phyloP scores from a whole-genome alignment of 345 rosid species.

The Eucalyptus sp. region DNA sequence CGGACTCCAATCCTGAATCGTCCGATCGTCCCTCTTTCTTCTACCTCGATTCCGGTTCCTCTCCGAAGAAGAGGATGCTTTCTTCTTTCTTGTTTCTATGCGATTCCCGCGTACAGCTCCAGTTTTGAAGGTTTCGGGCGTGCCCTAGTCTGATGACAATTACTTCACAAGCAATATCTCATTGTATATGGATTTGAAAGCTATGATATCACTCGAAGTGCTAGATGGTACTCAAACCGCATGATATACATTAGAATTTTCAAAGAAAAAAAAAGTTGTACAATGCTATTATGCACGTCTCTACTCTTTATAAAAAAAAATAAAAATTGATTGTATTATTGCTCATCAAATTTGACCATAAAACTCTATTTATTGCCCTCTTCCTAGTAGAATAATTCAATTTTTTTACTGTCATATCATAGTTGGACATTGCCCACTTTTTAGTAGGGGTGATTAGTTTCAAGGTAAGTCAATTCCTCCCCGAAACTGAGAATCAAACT shows the following conservation, averaged over 20 bases:
- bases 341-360: neutral
- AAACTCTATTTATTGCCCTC: neutral
- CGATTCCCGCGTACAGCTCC: too few relatives aligned
- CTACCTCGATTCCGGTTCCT: too few relatives aligned
- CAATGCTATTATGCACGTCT: neutral
- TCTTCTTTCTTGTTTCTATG: too few relatives aligned
- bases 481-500: accelerated
- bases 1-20: too few relatives aligned
- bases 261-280: neutral
- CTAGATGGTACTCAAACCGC: neutral
- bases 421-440: neutral
- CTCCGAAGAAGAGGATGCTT: too few relatives aligned
- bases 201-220: neutral
- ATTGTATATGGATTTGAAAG: neutral
- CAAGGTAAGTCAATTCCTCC: neutral
- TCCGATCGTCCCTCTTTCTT: too few relatives aligned
- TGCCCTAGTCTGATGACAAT: neutral
- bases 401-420: accelerated
- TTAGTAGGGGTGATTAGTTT: neutral
- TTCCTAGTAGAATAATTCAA: neutral
- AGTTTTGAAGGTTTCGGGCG: too few relatives aligned
- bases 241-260: neutral
- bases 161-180: neutral
- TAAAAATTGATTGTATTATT: accelerated
- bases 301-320: neutral